Base-by-base conservation (phyloP, 768 basidiomycete species). In the Heimioporus sp. region DNA sequence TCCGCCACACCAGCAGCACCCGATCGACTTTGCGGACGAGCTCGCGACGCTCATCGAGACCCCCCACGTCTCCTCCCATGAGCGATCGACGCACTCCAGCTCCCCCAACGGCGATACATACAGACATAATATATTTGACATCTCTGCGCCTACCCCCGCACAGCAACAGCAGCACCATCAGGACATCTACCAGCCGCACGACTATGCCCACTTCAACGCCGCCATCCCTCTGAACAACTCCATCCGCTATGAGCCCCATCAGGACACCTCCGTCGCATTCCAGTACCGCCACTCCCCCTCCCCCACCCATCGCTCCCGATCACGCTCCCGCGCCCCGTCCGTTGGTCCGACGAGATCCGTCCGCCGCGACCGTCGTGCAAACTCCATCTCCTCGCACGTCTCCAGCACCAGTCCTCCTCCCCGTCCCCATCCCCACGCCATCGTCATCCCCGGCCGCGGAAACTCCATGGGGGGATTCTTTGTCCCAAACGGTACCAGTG, bases 21-120 rank as follows among this genome's bases (percentile, higher is more conserved):
- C 39, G 58, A 76, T 80, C 65, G 85, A 89, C 67, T 81, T 88
- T 58, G 70, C 74, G 37, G 86, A 89, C 67, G 89, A 90, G 56
- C 79, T 89, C 32, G 85, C 80, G 1, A 76, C 68, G 10, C 76
- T 87, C 54, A 82, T 86, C 67, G 74, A 68, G 49, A 57, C 70
- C 1, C 57, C 62, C 4, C 66, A 67, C 52, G 41, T 58, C 34
- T 46, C 62, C 19, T 69, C 76, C 10, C 69, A 75, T 45, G 78
- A 77, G 32, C 72, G 75, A 54, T 73, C 75, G 0, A 75, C 75
- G n/a, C 72, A 76, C 43, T 67, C 72, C 9, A 68, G 69, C 49
- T 73, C 64, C 9, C 70, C 70, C 41, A 68, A 73, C 59, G 72
- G 69, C 20, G 76, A 75, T 20, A 69, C 74, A 15, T 73, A 76